Evolutionary conservation across 495 filamentous ascomycete species (phyloP).

Genomic region (Tuber magnatum): DNA sequence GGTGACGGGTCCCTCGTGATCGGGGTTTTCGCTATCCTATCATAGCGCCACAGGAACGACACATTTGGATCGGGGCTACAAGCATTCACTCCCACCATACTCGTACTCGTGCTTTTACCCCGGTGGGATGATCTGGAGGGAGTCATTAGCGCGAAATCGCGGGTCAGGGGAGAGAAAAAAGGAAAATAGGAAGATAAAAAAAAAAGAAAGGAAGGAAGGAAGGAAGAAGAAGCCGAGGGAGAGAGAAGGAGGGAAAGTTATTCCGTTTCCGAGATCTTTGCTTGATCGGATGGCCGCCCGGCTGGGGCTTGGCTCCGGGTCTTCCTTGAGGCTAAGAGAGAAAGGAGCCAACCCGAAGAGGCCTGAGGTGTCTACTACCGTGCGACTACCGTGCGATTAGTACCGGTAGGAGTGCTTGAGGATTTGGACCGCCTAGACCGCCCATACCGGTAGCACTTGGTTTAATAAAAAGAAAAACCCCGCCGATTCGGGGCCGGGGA

Average conservation of each 20-base stretch:
- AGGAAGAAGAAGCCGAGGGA: not conserved
- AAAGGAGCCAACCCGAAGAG: not conserved
- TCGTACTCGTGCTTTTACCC: no score
- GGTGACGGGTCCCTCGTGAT: not conserved
- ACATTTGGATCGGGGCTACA: not conserved
- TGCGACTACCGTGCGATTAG: no score
- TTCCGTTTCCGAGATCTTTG: constrained; percentile 2
- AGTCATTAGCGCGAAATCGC: not conserved
- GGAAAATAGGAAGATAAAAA: no score
- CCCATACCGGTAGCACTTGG: not conserved
- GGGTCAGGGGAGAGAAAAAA: not conserved
- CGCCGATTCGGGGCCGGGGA: not conserved
- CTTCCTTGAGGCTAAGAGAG: not conserved
- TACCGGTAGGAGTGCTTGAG: not conserved
- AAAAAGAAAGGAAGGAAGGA: not conserved
- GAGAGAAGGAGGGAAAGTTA: not conserved
- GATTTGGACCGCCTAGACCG: not conserved
- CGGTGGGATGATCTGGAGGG: not conserved
- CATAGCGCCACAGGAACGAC: not conserved
- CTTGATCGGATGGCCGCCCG: not conserved
- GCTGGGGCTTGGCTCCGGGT: not conserved
- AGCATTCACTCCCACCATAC: not conserved
- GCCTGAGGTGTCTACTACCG: not conserved
- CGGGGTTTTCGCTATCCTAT: not conserved
- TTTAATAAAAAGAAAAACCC: not conserved